Evolutionary conservation across 768 basidiomycete species (phyloP), one percentile per base, ranked within the genome.

Genomic region (Pleurotus citrinopileatus): DNA sequence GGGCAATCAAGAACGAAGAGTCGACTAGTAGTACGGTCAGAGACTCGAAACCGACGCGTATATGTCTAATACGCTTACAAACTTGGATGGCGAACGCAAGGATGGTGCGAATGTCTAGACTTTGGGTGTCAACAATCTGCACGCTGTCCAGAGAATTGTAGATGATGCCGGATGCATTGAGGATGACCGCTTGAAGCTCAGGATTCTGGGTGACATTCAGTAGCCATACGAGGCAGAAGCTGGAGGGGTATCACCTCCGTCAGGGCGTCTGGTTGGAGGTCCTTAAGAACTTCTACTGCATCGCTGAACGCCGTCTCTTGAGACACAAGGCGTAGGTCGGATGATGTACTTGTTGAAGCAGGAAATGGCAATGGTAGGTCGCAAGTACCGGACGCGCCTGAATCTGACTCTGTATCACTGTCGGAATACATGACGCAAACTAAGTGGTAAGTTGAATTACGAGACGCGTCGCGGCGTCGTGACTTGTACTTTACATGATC

Each of bases 371-470:
- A n/a, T 10, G 32, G 32, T 34, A n/a, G 3, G 2, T 1, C 32
- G 32, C n/a, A 34, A n/a, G n/a, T n/a, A 10, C n/a, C 10, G 32
- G 32, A 34, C 3, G 32, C 32, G 32, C 32, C 74, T 8, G 75
- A 61, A 48, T 77, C 82, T 27, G 80, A 78, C 59, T 86, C 86
- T 15, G 84, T 83, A 48, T 81, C 80, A 65, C 78, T 83, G 46
- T 57, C 59, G 22, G 38, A 32, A 20, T 54, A 46, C 62, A 66
- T 67, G 50, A 32, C 13, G 50, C 29, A 27, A 29, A 25, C 28
- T 19, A 25, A 27, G 19, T 28, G 22, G 44, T 36, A 48, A 22
- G 25, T 38, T 45, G 17, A 22, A 26, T 37, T 7, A 23, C 34
- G 9, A 15, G 15, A 46, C 22, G 44, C 42, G 34, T 25, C 23